Base-by-base conservation (phyloP, 1,284 basidiomycete species). In the Leccinum cinnamomeum region DNA sequence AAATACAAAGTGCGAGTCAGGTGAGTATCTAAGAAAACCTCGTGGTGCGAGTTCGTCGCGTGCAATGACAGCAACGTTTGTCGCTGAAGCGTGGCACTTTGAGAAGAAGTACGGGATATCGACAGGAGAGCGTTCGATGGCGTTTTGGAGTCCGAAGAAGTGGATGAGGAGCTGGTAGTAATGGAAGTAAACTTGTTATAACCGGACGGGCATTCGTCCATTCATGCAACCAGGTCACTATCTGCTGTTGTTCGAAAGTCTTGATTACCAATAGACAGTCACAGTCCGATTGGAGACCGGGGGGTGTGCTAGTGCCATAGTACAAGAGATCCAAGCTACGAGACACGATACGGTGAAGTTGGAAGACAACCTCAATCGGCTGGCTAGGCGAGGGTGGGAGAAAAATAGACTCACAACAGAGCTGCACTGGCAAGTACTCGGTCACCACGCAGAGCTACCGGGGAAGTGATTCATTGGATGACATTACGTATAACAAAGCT, bases 81-180 rank as follows among this genome's bases (percentile, higher is more conserved):
- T 86, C 1, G 94, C 94, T 18, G 88, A 84, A 10, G 87, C 84
- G 74, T 95, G 89, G 61, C 92, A 92, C 46, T 92, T 87, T 4
- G 88, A 84, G 71, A 95, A 93, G 80, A 96, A 96, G 78, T 95
- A 90, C 0, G 89, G 89, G 56, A 94, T 89, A 71, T 95, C 87
- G 56, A 91, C 78, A 1, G 82, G 78, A 11, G 85, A 82, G 14
- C 84, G 82, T 74, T 97, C 95, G 59, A 97, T 79, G 3, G 96
- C 92, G 71, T 97, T 93, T 76, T 98, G 95, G 60, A 98, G 82
- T 3, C 96, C 95, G 69, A 98, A 98, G 7, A 94, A 96, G 74
- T 97, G 96, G 68, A 98, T 81, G 23, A 95, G 90, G 53, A 97
- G 83, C 74, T 89, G 87, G 33, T 90, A 87, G 72, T 97, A 96